Evolutionary conservation across 768 basidiomycete genomes (phyloP), one percentile per base, ranked within the genome.

Genomic region (Mycena vulgaris): DNA sequence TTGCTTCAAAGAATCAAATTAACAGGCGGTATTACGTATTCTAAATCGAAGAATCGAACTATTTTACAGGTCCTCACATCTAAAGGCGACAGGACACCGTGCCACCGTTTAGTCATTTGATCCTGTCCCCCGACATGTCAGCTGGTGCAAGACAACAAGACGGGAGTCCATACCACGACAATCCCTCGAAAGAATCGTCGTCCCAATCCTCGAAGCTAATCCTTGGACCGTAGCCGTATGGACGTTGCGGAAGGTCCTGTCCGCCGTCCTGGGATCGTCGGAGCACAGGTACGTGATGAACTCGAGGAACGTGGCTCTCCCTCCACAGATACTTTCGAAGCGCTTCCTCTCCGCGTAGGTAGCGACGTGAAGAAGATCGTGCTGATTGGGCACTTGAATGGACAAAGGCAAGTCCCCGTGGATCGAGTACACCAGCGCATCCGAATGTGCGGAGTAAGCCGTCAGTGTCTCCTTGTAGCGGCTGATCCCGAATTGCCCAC

Each of bases 261-360:
- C 60, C 30, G 39, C 40, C n/a, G 6, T 19, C 0, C 8, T n/a
- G 19, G 40, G 39, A 13, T 57, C 27, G 13, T 52, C 31, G 25
- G 48, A 42, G 55, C 72, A 73, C 5, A 27, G 2, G 14, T 62
- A 53, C 5, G 60, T 47, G 23, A 67, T 19, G 21, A 63, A 17
- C n/a, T 73, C 72, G 45, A 73, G 66, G 25, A 61, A 74, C 7
- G 73, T 74, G 21, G 69, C 69, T 23, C 3, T 21, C 9, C 69
- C 65, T 23, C 63, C 52, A 63, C 73, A 74, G 52, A 74, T 62
- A 51, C 69, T 65, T 49, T 42, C n/a, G 30, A 70, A 58, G 23
- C 62, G 65, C 42, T 65, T 10, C 21, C 58, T 65, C 39, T 74
- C 73, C 23, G 23, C 27, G n/a, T 74, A 74, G 30, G 51, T 37